Evolutionary conservation across 2,329 filamentous ascomycete genomes (phyloP).

Genomic region (Orbilia javanica): DNA sequence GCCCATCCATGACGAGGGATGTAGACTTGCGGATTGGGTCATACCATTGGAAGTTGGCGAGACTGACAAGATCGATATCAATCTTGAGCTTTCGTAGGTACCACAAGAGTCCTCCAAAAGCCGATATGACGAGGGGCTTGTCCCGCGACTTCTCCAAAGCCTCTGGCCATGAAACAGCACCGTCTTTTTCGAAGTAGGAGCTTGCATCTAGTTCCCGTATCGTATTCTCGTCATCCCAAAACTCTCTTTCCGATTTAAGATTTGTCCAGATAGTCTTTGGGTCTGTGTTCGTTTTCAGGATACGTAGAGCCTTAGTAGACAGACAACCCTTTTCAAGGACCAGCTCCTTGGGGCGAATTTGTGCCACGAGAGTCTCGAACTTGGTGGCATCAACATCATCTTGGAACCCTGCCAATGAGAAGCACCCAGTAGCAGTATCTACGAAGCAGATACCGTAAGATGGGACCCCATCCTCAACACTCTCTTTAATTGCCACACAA

Average conservation of each 20-base stretch:
- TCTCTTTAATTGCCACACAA: constrained; percentile 87
- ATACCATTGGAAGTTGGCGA: constrained; percentile 91
- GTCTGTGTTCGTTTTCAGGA: constrained; percentile 93
- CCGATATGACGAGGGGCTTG: constrained; percentile 88
- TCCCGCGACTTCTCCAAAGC: constrained; percentile 78
- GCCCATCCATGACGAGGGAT: constrained; percentile 91
- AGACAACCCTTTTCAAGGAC: constrained; percentile 87
- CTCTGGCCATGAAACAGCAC: constrained; percentile 76
- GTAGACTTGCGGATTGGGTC: constrained; percentile 91
- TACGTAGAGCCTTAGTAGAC: constrained; percentile 88
- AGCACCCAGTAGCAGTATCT: constrained; percentile 94
- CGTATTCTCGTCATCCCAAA: constrained; percentile 87
- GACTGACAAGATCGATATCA: constrained; percentile 85
- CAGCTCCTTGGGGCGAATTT: constrained; percentile 88
- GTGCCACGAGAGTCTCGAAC: constrained; percentile 96
- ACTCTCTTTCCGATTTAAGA: constrained; percentile 86
- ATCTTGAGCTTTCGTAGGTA: constrained; percentile 90
- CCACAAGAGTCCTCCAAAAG: constrained; percentile 86
- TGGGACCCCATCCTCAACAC: constrained; percentile 77
- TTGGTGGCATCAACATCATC: constrained; percentile 95
- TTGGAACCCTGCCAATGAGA: constrained; percentile 89
- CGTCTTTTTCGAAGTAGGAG: constrained; percentile 80
- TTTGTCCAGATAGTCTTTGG: constrained; percentile 97
- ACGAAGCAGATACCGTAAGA: constrained; percentile 93
- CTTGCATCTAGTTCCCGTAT: constrained; percentile 82